Evolutionary conservation across 768 basidiomycete genomes (phyloP).

Genomic region (Mycena galopus): DNA sequence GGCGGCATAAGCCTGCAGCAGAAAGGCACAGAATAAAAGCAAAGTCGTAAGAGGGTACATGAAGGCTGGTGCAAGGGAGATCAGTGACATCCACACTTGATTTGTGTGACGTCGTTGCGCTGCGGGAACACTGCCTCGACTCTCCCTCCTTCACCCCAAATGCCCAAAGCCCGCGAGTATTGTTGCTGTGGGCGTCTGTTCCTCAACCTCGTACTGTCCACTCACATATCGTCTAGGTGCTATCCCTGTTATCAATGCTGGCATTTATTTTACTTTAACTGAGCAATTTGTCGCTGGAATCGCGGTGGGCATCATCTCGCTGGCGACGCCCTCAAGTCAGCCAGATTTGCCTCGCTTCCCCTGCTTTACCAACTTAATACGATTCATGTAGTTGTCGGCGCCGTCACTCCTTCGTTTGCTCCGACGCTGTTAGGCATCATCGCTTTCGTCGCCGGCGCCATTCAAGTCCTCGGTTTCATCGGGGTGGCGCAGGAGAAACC

Average conservation of each 20-base stretch:
- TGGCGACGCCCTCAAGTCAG: constrained; percentile 87
- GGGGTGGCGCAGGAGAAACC: constrained; percentile 86
- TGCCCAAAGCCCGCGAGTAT: constrained; percentile 83
- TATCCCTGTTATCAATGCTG: constrained; percentile 90
- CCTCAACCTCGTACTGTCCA: neutral
- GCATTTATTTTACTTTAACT: constrained; percentile 83
- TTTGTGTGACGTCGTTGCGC: constrained; percentile 4
- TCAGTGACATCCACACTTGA: neutral
- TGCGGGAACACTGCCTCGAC: neutral
- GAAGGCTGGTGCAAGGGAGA: neutral
- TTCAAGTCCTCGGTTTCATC: constrained; percentile 88
- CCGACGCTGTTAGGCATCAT: constrained; percentile 79
- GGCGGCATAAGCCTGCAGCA: neutral
- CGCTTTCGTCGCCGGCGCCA: constrained; percentile 79
- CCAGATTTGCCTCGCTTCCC: constrained; percentile 25
- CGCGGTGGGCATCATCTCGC: constrained; percentile 76
- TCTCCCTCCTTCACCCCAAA: constrained; percentile 46
- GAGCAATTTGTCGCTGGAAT: constrained; percentile 83
- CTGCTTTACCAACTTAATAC: constrained; percentile 8
- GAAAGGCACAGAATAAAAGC: neutral
- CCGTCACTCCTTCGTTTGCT: constrained; percentile 83
- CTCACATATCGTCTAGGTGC: constrained; percentile 54
- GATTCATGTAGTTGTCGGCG: constrained; percentile 80
- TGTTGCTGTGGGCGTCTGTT: constrained; percentile 72
- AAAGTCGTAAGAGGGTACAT: constrained; percentile 23